Conservation (phyloP, 805 yeast genomes). For the Myxozyma nipponensis region DNA sequence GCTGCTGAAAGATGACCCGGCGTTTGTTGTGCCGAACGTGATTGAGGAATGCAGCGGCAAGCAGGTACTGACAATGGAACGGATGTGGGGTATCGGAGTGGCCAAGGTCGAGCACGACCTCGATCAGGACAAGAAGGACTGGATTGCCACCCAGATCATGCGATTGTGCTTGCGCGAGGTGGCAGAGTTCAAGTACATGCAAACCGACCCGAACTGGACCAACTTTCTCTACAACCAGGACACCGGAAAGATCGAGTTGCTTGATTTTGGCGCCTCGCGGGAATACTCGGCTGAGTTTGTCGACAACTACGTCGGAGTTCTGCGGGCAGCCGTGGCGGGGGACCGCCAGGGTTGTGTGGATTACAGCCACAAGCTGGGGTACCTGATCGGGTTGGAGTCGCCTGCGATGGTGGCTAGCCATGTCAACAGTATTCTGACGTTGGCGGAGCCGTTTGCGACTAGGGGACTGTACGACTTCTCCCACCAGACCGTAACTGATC, state of each 20-base stretch:
- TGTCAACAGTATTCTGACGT: constrained; percentile 79
- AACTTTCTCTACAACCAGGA: constrained; percentile 77
- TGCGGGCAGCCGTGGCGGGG: constrained; percentile 67
- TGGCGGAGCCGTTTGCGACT: constrained; percentile 87
- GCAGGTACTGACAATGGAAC: constrained; percentile 85
- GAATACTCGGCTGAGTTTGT: constrained; percentile 68
- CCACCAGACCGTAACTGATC: constrained; percentile 85
- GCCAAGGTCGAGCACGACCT: constrained; percentile 60
- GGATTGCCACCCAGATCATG: constrained; percentile 84
- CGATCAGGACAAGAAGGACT: constrained; percentile 68
- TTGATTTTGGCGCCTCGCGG: constrained; percentile 95
- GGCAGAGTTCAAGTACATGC: constrained; percentile 85
- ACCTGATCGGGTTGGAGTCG: constrained; percentile 86
- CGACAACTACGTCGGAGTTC: constrained; percentile 59
- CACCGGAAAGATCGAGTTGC: constrained; percentile 72
- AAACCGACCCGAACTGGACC: constrained; percentile 99
- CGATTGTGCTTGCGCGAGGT: constrained; percentile 81
- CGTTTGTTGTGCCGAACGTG: constrained; percentile 77
- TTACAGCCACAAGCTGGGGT: constrained; percentile 73
- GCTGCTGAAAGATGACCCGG: constrained; percentile 55
- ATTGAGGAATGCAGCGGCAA: constrained; percentile 72
- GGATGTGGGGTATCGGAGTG: constrained; percentile 77
- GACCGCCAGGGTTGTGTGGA: constrained; percentile 63
- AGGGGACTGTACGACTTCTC: constrained; percentile 64
- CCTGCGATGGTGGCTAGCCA: constrained; percentile 84